Percentiles rank a stretch among this genome's conserved stretches.
phyloP scores from a whole-genome alignment of 75 land plant species.

The Cupressus sempervirens region DNA sequence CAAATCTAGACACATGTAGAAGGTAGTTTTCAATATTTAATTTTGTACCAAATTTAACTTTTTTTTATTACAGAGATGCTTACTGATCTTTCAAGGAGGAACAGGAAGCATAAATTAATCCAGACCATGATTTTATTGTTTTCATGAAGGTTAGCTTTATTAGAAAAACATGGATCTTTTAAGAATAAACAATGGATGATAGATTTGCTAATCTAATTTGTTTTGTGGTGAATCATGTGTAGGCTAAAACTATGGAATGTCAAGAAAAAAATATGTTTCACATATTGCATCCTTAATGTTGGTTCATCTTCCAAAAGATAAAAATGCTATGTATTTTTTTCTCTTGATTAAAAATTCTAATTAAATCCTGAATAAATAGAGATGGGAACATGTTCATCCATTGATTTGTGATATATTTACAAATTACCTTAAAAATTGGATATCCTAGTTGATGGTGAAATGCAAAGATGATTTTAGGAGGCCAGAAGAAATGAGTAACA shows the following conservation, averaged over 20 bases:
- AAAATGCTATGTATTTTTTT: neutral
- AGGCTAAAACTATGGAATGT: conserved; percentile 47
- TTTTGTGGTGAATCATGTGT: conserved; percentile 6
- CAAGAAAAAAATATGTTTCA: conserved; percentile 57
- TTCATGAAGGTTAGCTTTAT: conserved; percentile 64
- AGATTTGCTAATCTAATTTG: neutral
- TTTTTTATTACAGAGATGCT: conserved; percentile 34
- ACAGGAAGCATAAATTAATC: conserved; percentile 61
- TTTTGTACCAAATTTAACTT: neutral
- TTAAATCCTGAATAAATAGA: neutral
- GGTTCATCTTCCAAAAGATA: neutral
- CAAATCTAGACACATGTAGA: too few relatives aligned
- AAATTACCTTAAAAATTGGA: conserved; percentile 31
- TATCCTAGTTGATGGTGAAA: conserved; percentile 69
- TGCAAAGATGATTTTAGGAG: conserved; percentile 92
- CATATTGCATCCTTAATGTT: conserved; percentile 80
- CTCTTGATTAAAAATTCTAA: neutral
- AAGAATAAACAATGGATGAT: neutral
- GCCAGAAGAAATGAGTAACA: conserved; percentile 83
- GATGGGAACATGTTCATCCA: neutral
- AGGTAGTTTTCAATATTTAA: too few relatives aligned
- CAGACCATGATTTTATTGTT: conserved; percentile 81
- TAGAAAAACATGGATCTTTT: neutral
- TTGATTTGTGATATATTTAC: neutral
- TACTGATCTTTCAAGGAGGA: conserved; percentile 62